Evolutionary conservation across 1,284 basidiomycete species (phyloP).

Genomic region (Cryptococcus sp.): DNA sequence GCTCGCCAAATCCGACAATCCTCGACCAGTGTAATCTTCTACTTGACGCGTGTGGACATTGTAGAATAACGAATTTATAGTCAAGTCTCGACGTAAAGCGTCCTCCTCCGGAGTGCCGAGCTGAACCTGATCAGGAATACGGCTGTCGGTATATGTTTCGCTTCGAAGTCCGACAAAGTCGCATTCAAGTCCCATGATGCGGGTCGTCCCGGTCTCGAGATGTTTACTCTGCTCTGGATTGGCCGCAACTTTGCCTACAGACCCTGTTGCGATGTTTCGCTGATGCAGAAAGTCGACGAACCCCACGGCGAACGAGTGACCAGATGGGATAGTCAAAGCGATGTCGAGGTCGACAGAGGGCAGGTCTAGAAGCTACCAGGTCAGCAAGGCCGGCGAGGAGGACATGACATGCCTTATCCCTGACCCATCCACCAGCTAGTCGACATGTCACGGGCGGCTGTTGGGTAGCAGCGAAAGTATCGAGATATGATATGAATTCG

Average conservation of each 20-base stretch:
- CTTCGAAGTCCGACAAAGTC: slow-evolving; percentile 94
- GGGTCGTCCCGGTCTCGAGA: slow-evolving; percentile 91
- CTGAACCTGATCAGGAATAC: slow-evolving; percentile 84
- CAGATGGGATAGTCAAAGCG: slow-evolving; percentile 84
- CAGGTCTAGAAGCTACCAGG: slow-evolving; percentile 66
- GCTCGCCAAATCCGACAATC: slow-evolving; percentile 72
- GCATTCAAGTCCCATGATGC: slow-evolving; percentile 74
- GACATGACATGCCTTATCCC: slow-evolving; percentile 74
- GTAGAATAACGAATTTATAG: slow-evolving; percentile 95
- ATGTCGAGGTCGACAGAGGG: slow-evolving; percentile 93
- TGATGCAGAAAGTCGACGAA: slow-evolving; percentile 66
- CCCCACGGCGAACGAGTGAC: slow-evolving; percentile 78
- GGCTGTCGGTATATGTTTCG: slow-evolving; percentile 84
- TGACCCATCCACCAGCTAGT: slow-evolving; percentile 93
- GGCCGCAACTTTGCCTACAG: slow-evolving; percentile 73
- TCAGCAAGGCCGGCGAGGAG: slow-evolving; percentile 12
- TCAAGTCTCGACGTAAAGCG: slow-evolving; percentile 84
- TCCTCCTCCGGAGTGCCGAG: slow-evolving; percentile 94
- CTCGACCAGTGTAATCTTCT: slow-evolving; percentile 85
- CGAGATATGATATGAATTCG: slow-evolving; percentile 36
- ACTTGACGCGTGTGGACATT: slow-evolving; percentile 85
- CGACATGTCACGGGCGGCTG: slow-evolving; percentile 60
- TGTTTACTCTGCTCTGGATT: slow-evolving; percentile 99
- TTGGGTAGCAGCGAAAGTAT: slow-evolving; percentile 34
- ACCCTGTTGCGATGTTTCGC: slow-evolving; percentile 56